Base-by-base conservation (phyloP, 2,329 filamentous ascomycete genomes). In the Hypomyces rosellus region DNA sequence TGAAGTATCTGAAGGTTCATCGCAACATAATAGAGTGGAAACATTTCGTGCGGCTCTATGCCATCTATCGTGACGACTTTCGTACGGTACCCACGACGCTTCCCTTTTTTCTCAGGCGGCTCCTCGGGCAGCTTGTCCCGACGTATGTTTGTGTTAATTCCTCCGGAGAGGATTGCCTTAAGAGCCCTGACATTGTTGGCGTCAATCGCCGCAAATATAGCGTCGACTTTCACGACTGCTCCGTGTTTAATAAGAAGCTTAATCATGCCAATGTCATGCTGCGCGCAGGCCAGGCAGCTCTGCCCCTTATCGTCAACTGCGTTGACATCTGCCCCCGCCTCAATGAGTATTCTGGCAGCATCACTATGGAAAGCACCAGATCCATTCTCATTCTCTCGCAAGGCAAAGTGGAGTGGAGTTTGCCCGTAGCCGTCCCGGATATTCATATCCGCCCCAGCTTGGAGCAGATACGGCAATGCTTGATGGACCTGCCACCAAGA, bases 401-500 rank as follows among this genome's bases (percentile, higher is more conserved):
- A 52, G 4, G 57, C 52, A 12, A 55, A 20, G 9, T 59, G 55
- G 9, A 61, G 54, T 7, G 57, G 58, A 1, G 57, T 61, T 5
- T 53, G 44, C 1, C 55, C 56, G 1, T 40, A 5, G 3, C 14
- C 1, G 36, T 56, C 44, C 1, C 55, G 54, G 9, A 55, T 34
- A 11, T 55, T 34, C 12, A 57, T 25, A 4, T 58, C 49, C 3
- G 52, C 58, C 13, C 57, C 58, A 1, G 44, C 39, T 12, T 53
- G 37, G 43, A 61, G 50, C 1, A 61, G 44, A 40, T 61, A 61
- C 2, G 57, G 58, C 2, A 61, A 11, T 14, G 55, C 59, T 34
- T 59, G 57, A 20, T 54, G 42, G 22, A 54, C 57, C 13, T 61
- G 56, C 59, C 59, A 61, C 59, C 59, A 61, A 11, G 3, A 13